Percentiles rank a stretch among this genome's conserved stretches.
These are phyloP conservation scores for Hymenoscyphus scutula DNA, from an alignment of 2,329 filamentous ascomycete genomes.

Conservation along the genomic window DNA sequence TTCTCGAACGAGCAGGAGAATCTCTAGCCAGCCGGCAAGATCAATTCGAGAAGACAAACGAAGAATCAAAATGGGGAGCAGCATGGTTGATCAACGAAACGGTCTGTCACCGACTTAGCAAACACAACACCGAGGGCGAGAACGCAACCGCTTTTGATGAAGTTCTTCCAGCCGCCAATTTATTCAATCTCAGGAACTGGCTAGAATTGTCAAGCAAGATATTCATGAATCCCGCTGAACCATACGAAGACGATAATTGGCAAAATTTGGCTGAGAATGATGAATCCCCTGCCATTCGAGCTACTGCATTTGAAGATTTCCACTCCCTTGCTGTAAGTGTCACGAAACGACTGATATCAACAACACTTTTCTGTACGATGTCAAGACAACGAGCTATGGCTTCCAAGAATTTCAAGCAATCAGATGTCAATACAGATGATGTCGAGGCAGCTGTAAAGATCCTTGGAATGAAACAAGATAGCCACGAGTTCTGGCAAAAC, in stretches of 20 bases:
- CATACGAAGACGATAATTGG: slow-evolving; percentile 66
- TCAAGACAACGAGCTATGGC: slow-evolving; percentile 58
- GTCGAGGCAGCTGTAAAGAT: slow-evolving; percentile 54
- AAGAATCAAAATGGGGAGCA: slow-evolving; percentile 58
- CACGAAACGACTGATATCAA: slow-evolving; percentile 68
- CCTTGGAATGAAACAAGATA: slow-evolving; percentile 48
- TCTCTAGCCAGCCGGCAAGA: slow-evolving; percentile 64
- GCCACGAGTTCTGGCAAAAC: slow-evolving; percentile 49
- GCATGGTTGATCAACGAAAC: slow-evolving; percentile 60
- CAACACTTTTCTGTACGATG: slow-evolving; percentile 66
- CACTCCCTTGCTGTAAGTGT: slow-evolving; percentile 65
- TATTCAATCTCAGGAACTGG: slow-evolving; percentile 62
- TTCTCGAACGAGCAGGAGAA: slow-evolving; percentile 68
- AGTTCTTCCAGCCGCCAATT: slow-evolving; percentile 47
- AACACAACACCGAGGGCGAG: slow-evolving; percentile 19
- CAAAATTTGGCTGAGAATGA: slow-evolving; percentile 49
- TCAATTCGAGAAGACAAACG: slow-evolving; percentile 56
- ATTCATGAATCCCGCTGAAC: slow-evolving; percentile 70
- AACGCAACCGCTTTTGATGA: slow-evolving; percentile 32
- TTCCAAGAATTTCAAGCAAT: slow-evolving; percentile 33
- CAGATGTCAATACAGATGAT: slow-evolving; percentile 34
- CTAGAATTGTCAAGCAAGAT: slow-evolving; percentile 61
- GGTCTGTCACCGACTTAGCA: slow-evolving; percentile 23
- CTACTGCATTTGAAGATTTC: slow-evolving; percentile 75
- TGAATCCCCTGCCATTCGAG: slow-evolving; percentile 66